Evolutionary conservation across 2,329 filamentous ascomycete species (phyloP).

Genomic region (Xylariaceae sp.): DNA sequence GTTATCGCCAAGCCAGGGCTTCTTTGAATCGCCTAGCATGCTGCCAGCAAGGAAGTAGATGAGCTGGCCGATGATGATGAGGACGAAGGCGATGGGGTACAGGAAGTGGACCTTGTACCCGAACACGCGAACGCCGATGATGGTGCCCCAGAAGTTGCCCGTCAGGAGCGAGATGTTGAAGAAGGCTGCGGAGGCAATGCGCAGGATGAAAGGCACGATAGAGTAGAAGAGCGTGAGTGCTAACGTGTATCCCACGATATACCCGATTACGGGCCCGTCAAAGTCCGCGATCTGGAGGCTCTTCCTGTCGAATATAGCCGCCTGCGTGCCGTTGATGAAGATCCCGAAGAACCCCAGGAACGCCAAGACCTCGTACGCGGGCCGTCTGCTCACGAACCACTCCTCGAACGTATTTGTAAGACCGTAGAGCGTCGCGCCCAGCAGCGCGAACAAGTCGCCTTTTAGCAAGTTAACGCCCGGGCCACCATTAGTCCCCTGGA

Average conservation of each 20-base stretch:
- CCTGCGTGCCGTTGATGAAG: conserved; percentile 89
- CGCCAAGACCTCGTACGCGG: conserved; percentile 90
- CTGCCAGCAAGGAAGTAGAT: conserved; percentile 87
- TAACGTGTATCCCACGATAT: conserved; percentile 88
- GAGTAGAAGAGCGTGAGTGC: conserved; percentile 86
- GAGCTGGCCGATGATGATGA: conserved; percentile 85
- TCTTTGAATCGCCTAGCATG: conserved; percentile 83
- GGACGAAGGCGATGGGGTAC: conserved; percentile 94
- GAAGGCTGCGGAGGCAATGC: conserved; percentile 89
- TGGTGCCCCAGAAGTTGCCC: conserved; percentile 95
- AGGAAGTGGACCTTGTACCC: conserved; percentile 80
- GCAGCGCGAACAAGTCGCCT: conserved; percentile 88
- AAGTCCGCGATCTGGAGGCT: conserved; percentile 71
- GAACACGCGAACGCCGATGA: conserved; percentile 89
- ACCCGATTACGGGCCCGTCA: conserved; percentile 74
- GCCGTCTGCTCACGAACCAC: conserved; percentile 85
- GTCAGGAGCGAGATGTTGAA: conserved; percentile 96
- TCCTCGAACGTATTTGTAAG: conserved; percentile 91
- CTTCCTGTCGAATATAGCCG: conserved; percentile 86
- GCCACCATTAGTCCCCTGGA: conserved; percentile 76
- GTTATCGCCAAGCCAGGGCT: conserved; percentile 90
- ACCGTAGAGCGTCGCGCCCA: conserved; percentile 91
- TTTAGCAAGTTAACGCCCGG: conserved; percentile 75
- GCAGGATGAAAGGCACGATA: conserved; percentile 83
- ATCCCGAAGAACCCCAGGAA: conserved; percentile 89